These are phyloP conservation scores for Septoria linicola DNA, from an alignment of 2,329 filamentous ascomycete genomes.

Conservation along the genomic window DNA sequence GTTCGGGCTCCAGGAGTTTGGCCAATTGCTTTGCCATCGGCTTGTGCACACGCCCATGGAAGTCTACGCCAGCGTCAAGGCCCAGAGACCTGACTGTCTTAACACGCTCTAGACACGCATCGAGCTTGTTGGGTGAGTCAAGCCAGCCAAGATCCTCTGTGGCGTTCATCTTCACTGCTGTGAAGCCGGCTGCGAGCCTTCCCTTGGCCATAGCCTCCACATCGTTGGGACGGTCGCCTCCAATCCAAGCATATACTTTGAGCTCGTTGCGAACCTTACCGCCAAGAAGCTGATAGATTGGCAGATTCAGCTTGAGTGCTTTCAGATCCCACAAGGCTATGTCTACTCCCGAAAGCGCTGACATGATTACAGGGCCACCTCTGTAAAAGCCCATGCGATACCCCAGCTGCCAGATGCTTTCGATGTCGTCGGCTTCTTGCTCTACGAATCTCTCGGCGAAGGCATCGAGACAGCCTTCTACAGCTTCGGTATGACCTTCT, in stretches of 20 bases:
- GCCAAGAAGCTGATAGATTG: constrained; percentile 71
- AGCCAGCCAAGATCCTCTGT: constrained; percentile 75
- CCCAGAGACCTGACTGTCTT: constrained; percentile 67
- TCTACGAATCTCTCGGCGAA: constrained; percentile 63
- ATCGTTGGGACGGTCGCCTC: constrained; percentile 68
- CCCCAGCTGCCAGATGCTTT: constrained; percentile 74
- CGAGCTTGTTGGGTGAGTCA: constrained; percentile 65
- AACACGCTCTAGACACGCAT: constrained; percentile 64
- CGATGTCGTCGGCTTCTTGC: constrained; percentile 72
- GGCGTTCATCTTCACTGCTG: constrained; percentile 73
- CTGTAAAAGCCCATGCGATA: constrained; percentile 72
- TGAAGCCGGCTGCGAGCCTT: constrained; percentile 62
- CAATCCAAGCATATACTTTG: constrained; percentile 76
- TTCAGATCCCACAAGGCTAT: constrained; percentile 81
- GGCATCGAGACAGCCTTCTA: constrained; percentile 70
- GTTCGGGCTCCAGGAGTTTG: constrained; percentile 63
- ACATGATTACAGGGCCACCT: constrained; percentile 77
- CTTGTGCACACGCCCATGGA: constrained; percentile 73
- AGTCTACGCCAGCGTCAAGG: constrained; percentile 72
- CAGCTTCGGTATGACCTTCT: constrained; percentile 70
- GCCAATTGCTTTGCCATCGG: constrained; percentile 78
- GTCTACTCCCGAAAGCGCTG: constrained; percentile 72
- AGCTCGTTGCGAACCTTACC: constrained; percentile 70
- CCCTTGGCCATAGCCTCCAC: constrained; percentile 54
- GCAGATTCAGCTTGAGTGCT: constrained; percentile 61